A percentile compares a stretch with the other conserved stretches of the same genome.
These are phyloP conservation scores for Echinosophora koreensis DNA, from an alignment of 306 rosid genomes.

Conservation along the genomic window DNA sequence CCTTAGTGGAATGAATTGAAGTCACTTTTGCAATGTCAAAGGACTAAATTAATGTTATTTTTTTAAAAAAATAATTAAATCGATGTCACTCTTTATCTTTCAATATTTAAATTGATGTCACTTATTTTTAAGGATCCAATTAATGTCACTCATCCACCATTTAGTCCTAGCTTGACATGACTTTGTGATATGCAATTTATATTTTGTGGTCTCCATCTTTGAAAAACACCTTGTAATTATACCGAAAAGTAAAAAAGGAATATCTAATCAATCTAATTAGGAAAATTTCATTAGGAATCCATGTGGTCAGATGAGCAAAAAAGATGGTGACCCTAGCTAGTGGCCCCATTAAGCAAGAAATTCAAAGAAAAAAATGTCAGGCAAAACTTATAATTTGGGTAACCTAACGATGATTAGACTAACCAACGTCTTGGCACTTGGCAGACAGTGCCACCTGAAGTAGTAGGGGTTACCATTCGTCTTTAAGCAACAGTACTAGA, in stretches of 20 bases:
- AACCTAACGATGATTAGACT: conserved; percentile 43
- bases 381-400: neutral
- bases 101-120: neutral
- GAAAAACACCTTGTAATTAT: neutral
- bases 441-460: conserved; percentile 54
- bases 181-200: neutral
- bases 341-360: neutral
- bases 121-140: no score
- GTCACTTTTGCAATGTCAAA: neutral
- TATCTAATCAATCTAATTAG: neutral
- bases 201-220: neutral
- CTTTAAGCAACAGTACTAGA: conserved; percentile 8
- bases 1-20: neutral
- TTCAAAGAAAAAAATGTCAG: neutral
- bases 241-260: neutral
- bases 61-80: no score
- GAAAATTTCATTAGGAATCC: neutral
- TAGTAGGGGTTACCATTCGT: neutral
- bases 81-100: neutral
- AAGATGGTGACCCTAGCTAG: neutral
- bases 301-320: neutral
- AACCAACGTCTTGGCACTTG: conserved; percentile 42
- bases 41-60: no score
- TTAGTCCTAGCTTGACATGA: neutral
- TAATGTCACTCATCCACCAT: neutral